Base-by-base conservation (phyloP, 2,329 filamentous ascomycete genomes). In the Rhinocladiella similis region DNA sequence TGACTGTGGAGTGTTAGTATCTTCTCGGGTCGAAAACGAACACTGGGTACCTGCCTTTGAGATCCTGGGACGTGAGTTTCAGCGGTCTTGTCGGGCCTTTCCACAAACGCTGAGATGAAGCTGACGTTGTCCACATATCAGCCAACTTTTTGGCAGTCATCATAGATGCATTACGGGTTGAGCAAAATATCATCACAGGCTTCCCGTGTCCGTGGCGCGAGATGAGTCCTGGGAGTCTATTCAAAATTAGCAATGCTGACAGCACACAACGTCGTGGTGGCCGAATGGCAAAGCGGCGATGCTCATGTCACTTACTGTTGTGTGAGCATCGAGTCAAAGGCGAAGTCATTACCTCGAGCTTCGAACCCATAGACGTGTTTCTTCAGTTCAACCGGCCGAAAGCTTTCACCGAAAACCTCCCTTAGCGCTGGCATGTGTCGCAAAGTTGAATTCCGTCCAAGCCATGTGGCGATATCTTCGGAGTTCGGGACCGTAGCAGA, bases 401-500 rank as follows among this genome's bases (percentile, higher is more conserved):
- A 90, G 7, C 90, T 87, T 69, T 94, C 90, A 0, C 87, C 87
- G 67, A 94, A 94, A 2, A 80, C 80, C 67, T 91, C 86, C 45
- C 80, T 77, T 20, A 77, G 76, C 1, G 91, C 90, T 13, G 89
- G 86, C 1, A 84, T 68, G 56, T 85, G 74, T 20, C 82, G 80
- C 33, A 81, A 83, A 0, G 75, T 77, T 27, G 83, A 73, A 64
- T 85, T 81, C 57, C 80, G 86, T 0, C 90, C 90, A 1, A 96
- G 76, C 91, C 90, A 96, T 1, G 77, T 78, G 3, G 90, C 89
- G 61, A 96, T 86, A 67, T 95, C 90, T 46, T 86, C 78, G 0
- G 89, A 87, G 63, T 95, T 95, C 1, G 90, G 90, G 1, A 95
- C 84, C 0, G 90, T 95, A 2, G 90, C 90, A 68, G 90, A 93